Percentiles rank a stretch among this genome's conserved stretches.
Conservation (phyloP, 148 eudicot species). For the Rhododendron vialii region DNA sequence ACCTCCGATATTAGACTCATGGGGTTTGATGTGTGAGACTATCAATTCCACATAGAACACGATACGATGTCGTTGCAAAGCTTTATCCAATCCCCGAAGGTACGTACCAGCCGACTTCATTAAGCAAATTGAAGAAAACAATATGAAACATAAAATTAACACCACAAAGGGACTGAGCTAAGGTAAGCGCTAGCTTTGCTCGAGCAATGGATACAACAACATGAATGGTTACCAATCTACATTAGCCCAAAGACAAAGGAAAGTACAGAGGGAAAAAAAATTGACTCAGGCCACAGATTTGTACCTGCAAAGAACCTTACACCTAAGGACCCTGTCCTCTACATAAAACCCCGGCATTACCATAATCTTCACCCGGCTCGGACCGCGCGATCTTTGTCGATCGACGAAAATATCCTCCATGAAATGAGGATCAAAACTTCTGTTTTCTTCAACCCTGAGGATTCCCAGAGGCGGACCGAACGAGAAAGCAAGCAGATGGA, state of each 20-base stretch:
- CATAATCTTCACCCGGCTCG: conserved; percentile 75
- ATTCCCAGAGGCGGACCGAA: conserved; percentile 59
- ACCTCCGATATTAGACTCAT: neutral
- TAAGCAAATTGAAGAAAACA: neutral
- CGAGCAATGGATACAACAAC: neutral
- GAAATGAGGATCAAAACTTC: conserved; percentile 57
- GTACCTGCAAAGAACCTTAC: conserved; percentile 91
- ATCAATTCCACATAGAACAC: neutral
- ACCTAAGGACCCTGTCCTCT: conserved; percentile 69
- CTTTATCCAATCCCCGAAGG: neutral
- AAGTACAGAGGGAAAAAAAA: neutral
- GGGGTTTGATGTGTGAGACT: neutral
- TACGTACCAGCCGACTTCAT: neutral
- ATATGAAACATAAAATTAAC: neutral
- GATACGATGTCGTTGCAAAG: neutral
- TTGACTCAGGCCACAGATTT: conserved; percentile 32
- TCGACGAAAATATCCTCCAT: conserved; percentile 78
- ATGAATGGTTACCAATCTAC: neutral
- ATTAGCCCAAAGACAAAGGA: neutral
- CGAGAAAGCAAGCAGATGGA: conserved; percentile 89
- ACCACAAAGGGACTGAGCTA: too few species aligned
- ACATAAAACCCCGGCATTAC: conserved; percentile 97
- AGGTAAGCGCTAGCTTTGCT: too few species aligned
- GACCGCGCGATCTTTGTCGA: conserved; percentile 49
- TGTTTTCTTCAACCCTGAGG: conserved; percentile 77